Conservation (phyloP, 2,329 filamentous ascomycete species). For the Acrocalymma vagum region DNA sequence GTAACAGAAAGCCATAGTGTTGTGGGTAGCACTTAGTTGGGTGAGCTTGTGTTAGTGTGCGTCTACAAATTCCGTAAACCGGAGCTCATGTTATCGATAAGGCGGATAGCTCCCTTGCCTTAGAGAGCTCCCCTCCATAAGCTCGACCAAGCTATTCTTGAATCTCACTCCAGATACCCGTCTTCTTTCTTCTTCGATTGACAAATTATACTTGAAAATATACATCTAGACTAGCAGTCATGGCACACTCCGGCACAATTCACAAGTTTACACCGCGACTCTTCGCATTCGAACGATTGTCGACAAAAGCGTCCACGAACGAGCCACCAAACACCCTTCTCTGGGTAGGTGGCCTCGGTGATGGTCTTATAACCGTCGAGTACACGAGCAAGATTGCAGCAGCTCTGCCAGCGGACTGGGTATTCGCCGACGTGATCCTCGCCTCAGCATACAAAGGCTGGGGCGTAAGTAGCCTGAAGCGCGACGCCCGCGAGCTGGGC, state of each 20-base stretch:
- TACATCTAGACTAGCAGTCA: conserved; percentile 11
- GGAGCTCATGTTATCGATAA: no score
- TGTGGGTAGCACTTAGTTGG: no score
- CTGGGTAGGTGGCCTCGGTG: conserved; percentile 75
- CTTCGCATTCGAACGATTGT: conserved; percentile 56
- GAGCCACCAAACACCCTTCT: conserved; percentile 64
- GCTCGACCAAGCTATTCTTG: no score
- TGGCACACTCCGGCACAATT: conserved; percentile 48
- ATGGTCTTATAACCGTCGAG: conserved; percentile 71
- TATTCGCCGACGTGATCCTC: conserved; percentile 60
- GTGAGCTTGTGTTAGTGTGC: no score
- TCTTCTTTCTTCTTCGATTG: no score
- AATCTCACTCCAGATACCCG: no score
- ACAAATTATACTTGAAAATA: no score
- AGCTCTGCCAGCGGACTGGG: conserved; percentile 60
- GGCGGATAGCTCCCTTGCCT: no score
- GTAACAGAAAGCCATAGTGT: no score
- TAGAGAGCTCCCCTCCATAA: no score
- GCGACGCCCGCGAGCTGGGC: conserved; percentile 64
- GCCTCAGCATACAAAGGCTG: conserved; percentile 64
- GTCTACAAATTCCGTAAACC: no score
- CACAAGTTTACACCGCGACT: conserved; percentile 53
- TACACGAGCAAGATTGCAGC: conserved; percentile 63
- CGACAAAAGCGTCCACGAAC: conserved; percentile 32
- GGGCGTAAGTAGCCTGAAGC: conserved; percentile 61